Evolutionary conservation across 768 basidiomycete genomes (phyloP).

Genomic region (Mrakia gelida): DNA sequence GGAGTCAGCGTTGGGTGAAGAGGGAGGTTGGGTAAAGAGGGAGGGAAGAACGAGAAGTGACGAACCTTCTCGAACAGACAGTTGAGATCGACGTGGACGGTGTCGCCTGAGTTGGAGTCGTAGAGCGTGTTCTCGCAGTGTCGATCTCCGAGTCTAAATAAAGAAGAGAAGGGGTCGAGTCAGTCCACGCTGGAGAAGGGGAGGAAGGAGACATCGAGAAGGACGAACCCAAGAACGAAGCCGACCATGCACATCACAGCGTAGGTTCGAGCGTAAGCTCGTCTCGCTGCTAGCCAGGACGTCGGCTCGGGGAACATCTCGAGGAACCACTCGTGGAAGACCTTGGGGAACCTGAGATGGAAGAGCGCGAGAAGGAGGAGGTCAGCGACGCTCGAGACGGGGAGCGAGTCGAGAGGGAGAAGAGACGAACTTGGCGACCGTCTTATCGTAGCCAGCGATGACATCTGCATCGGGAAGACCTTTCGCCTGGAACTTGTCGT

Average conservation of each 20-base stretch:
- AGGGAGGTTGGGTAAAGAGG: too few relatives aligned
- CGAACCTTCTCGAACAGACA: slow-evolving; percentile 91
- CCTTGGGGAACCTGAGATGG: slow-evolving; percentile 61
- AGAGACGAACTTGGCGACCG: not conserved
- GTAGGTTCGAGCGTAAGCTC: slow-evolving; percentile 77
- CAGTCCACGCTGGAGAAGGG: not conserved
- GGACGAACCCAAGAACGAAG: slow-evolving; percentile 79
- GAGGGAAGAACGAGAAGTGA: not conserved
- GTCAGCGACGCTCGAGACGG: not conserved
- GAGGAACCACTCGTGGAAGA: slow-evolving; percentile 96
- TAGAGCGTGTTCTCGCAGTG: slow-evolving; percentile 95
- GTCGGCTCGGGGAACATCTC: slow-evolving; percentile 95
- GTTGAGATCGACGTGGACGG: slow-evolving; percentile 96
- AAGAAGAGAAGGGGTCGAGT: not conserved
- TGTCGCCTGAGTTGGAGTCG: slow-evolving; percentile 79
- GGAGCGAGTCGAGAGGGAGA: not conserved
- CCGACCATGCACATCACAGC: slow-evolving; percentile 99
- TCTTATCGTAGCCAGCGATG: slow-evolving; percentile 11
- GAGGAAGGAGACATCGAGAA: slow-evolving; percentile 5
- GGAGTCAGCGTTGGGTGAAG: not conserved
- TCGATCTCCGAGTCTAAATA: slow-evolving; percentile 82
- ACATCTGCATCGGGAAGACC: slow-evolving; percentile 17
- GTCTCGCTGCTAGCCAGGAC: slow-evolving; percentile 85
- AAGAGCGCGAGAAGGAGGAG: not conserved
- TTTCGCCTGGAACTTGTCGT: slow-evolving; percentile 22